These are phyloP conservation scores for Colletotrichum sp. DNA, from an alignment of 2,329 filamentous ascomycete genomes.

Conservation along the genomic window DNA sequence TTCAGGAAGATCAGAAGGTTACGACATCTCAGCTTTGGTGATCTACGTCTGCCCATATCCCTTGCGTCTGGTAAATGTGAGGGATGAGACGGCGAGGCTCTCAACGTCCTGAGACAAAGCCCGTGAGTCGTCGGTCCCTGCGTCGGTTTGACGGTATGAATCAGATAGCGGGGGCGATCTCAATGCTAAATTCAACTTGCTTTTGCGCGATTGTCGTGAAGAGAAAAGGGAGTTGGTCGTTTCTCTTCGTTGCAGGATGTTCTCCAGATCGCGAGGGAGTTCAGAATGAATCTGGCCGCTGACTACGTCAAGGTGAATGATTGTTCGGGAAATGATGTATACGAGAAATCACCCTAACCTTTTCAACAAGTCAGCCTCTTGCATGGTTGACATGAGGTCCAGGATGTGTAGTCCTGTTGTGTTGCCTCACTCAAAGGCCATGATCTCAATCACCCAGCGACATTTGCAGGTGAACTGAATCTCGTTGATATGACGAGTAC, in stretches of 20 bases:
- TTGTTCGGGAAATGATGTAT: neutral
- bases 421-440: neutral
- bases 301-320: neutral
- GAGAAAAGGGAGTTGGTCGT: accelerated
- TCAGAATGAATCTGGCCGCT: accelerated
- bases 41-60: neutral
- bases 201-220: neutral
- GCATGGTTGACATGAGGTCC: neutral
- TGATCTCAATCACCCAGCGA: neutral
- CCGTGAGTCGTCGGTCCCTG: neutral
- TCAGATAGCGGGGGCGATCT: neutral
- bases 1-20: neutral
- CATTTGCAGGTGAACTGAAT: neutral
- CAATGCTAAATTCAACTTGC: neutral
- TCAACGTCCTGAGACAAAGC: neutral
- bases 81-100: neutral
- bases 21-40: neutral
- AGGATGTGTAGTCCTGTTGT: no score
- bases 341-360: accelerated
- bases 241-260: accelerated
- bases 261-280: neutral
- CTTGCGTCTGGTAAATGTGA: neutral
- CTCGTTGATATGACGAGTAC: neutral
- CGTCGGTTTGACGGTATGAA: neutral
- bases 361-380: neutral